phyloP scores from a whole-genome alignment of 164 flowering plant genomes.

The Umbellularia californica region DNA sequence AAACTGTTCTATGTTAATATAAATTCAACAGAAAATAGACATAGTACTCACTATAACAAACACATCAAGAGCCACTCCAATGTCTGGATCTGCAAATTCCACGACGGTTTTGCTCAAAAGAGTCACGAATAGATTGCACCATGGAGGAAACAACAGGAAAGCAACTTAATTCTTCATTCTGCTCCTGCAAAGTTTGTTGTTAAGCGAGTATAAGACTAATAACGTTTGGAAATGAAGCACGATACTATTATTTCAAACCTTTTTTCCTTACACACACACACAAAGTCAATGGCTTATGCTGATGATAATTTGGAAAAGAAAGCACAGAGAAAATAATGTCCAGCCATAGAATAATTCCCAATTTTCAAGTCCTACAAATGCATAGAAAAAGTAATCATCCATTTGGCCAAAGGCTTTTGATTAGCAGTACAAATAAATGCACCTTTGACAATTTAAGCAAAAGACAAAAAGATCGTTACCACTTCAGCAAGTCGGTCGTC shows the following conservation, averaged over 20 bases:
- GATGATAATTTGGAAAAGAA: not conserved
- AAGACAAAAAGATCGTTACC: constrained; percentile 36
- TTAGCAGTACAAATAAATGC: not conserved
- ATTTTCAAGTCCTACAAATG: not conserved
- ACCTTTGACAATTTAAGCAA: not conserved
- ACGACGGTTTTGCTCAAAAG: constrained; percentile 63
- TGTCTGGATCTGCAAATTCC: constrained; percentile 84
- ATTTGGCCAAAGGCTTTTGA: not conserved
- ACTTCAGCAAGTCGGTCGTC: constrained; percentile 69
- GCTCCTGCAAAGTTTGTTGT: constrained; percentile 38
- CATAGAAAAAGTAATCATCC: not conserved
- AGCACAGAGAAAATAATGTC: not conserved
- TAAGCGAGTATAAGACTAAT: not conserved
- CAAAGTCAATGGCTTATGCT: not conserved
- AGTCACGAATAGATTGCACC: constrained; percentile 79
- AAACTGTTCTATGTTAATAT: not conserved
- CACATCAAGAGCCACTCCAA: constrained; percentile 47
- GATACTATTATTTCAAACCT: not conserved
- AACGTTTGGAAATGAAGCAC: not conserved
- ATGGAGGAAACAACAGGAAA: constrained; percentile 52
- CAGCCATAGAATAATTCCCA: not conserved
- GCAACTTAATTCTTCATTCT: constrained; percentile 41
- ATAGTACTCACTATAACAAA: constrained; percentile 8
- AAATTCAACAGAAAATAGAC: not conserved
- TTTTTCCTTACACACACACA: not conserved